Conservation (phyloP, 1,284 basidiomycete genomes). For the Testicularia cyperi region DNA sequence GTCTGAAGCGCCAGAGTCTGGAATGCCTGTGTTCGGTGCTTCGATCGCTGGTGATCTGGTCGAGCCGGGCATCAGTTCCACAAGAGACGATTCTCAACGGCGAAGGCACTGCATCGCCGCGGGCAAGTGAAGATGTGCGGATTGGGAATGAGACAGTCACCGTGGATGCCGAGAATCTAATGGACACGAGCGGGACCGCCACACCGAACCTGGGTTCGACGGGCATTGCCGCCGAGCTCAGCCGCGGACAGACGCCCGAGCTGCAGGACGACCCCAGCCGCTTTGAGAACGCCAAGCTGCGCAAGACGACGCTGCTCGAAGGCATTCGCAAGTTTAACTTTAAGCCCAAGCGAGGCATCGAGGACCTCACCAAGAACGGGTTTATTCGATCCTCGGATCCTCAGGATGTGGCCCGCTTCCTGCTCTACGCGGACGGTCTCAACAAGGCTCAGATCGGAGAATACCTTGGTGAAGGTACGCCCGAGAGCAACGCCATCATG, state of each 20-base stretch:
- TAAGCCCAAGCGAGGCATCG: slow-evolving; percentile 84
- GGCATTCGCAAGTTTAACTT: slow-evolving; percentile 98
- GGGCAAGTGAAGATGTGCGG: slow-evolving; percentile 37
- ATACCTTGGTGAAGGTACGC: slow-evolving; percentile 72
- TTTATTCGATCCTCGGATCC: slow-evolving; percentile 80
- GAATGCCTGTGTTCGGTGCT: slow-evolving; percentile 58
- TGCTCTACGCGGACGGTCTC: slow-evolving; percentile 86
- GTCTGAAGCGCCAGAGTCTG: slow-evolving; percentile 56
- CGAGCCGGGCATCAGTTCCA: slow-evolving; percentile 21
- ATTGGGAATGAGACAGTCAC: slow-evolving; percentile 41
- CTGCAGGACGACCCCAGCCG: slow-evolving; percentile 78
- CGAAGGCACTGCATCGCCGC: slow-evolving; percentile 26
- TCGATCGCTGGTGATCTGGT: slow-evolving; percentile 57
- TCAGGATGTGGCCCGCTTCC: slow-evolving; percentile 80
- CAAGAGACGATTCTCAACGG: slow-evolving; percentile 14
- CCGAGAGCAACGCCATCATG: slow-evolving; percentile 59
- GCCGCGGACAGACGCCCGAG: slow-evolving; percentile 19
- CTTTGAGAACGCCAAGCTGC: slow-evolving; percentile 95
- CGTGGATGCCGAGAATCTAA: slow-evolving; percentile 34
- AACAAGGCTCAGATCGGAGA: slow-evolving; percentile 96
- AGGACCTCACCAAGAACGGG: slow-evolving; percentile 83
- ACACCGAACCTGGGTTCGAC: slow-evolving; percentile 8
- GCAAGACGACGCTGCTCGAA: slow-evolving; percentile 91
- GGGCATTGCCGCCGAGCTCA: slow-evolving; percentile 8
- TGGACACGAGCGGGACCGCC: slow-evolving; percentile 20